A percentile compares a stretch with the other conserved stretches of the same genome.
Conservation (phyloP, 2,329 filamentous ascomycete genomes). For the Fusarium duplospermum region DNA sequence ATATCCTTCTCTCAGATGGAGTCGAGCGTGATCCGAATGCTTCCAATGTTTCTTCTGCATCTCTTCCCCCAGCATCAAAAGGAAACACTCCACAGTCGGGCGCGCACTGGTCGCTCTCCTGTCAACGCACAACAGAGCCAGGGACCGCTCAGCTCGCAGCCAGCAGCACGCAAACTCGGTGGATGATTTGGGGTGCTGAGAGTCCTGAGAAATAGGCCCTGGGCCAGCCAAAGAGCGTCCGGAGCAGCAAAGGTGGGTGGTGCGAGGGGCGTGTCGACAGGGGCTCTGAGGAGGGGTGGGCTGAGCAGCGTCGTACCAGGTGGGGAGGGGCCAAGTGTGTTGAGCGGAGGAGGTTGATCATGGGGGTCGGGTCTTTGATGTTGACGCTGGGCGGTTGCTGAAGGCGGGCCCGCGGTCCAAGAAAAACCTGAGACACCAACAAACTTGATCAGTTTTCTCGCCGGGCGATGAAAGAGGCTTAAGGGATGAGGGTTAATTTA, state of each 20-base stretch:
- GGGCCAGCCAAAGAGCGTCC: constrained; percentile 32
- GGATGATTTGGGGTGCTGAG: constrained; percentile 38
- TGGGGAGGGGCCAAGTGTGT: constrained; percentile 29
- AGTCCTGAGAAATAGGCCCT: neutral
- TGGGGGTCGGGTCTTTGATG: constrained; percentile 29
- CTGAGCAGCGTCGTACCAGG: constrained; percentile 49
- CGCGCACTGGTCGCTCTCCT: constrained; percentile 45
- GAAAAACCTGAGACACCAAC: constrained; percentile 1
- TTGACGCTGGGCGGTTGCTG: constrained; percentile 38
- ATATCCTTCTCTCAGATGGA: constrained; percentile 21
- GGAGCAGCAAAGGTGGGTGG: constrained; percentile 38
- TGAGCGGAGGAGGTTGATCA: constrained; percentile 43
- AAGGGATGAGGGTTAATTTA: neutral
- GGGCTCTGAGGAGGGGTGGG: constrained; percentile 37
- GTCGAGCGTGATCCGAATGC: constrained; percentile 10
- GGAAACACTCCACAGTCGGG: constrained; percentile 37
- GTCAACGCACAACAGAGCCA: constrained; percentile 42
- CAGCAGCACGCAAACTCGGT: constrained; percentile 35
- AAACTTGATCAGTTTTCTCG: neutral
- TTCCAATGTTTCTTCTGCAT: constrained; percentile 28
- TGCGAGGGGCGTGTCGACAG: constrained; percentile 43
- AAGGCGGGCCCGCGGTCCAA: constrained; percentile 23
- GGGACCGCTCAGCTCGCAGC: constrained; percentile 39
- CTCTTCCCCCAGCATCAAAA: constrained; percentile 12
- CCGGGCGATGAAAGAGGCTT: neutral